Percentiles rank a stretch among this genome's conserved stretches.
phyloP scores from a whole-genome alignment of 129 eudicot species.

The Lactuca sativa region DNA sequence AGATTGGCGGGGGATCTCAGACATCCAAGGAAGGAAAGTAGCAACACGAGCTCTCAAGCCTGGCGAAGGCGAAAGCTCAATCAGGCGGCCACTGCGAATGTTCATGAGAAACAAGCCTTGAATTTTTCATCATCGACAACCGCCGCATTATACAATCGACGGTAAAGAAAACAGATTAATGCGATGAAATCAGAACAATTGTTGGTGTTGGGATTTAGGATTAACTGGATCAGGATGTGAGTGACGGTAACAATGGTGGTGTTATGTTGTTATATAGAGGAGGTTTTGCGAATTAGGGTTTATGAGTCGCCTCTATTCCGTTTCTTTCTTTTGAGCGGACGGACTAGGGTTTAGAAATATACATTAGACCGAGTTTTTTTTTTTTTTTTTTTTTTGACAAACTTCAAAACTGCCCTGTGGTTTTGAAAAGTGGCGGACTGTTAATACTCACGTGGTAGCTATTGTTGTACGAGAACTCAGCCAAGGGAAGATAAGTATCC shows the following conservation, averaged over 20 bases:
- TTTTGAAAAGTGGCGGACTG: no score
- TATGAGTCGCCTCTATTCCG: not conserved
- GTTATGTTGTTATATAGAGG: constrained; percentile 21
- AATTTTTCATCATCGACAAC: constrained; percentile 37
- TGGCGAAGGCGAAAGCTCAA: constrained; percentile 50
- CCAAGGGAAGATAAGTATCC: no score
- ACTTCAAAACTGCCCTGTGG: no score
- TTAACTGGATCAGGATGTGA: not conserved
- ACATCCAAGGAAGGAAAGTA: constrained; percentile 40
- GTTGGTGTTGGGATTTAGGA: constrained; percentile 14
- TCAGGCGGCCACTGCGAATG: constrained; percentile 82
- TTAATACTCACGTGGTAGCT: no score
- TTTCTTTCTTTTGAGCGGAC: not conserved
- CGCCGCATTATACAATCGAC: not conserved
- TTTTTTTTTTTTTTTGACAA: not conserved
- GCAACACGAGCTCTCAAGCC: constrained; percentile 51
- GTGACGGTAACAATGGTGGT: not conserved
- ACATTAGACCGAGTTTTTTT: no score
- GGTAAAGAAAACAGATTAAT: not conserved
- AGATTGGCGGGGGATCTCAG: constrained; percentile 17
- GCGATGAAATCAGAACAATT: no score
- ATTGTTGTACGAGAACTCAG: no score
- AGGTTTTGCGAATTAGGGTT: constrained; percentile 29
- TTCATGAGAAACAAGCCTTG: constrained; percentile 67
- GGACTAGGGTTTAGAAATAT: no score